These are phyloP conservation scores for Psidium guajava DNA, from an alignment of 345 rosid species.

Conservation along the genomic window DNA sequence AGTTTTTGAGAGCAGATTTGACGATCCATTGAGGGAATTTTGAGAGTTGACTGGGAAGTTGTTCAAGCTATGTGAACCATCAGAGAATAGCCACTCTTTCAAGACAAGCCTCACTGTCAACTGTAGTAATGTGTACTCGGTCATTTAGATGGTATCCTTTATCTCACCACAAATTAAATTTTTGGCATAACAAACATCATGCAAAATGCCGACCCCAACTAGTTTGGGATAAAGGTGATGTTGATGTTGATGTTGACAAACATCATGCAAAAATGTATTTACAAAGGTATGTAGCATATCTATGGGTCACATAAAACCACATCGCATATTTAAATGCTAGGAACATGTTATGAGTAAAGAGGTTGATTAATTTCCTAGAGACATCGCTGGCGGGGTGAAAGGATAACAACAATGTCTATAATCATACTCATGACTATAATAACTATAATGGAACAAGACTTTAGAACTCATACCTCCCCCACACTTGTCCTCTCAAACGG, in stretches of 20 bases:
- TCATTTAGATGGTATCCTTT: background rate
- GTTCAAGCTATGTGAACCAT: constrained; percentile 66
- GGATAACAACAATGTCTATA: background rate
- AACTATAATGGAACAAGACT: background rate
- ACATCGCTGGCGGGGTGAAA: background rate
- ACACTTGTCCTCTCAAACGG: constrained; percentile 74
- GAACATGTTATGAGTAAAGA: background rate
- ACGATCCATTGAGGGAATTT: constrained; percentile 37
- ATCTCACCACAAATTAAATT: background rate
- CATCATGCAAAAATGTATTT: background rate
- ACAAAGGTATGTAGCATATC: background rate
- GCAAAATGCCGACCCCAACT: too few relatives aligned
- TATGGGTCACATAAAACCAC: background rate
- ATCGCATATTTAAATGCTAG: background rate
- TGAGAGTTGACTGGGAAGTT: constrained; percentile 18
- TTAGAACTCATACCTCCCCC: constrained; percentile 53
- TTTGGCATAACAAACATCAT: background rate
- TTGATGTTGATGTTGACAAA: too few relatives aligned
- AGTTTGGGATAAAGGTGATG: too few relatives aligned
- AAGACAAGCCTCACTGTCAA: constrained; percentile 63
- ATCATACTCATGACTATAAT: too few relatives aligned
- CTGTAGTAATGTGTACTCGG: constrained; percentile 20
- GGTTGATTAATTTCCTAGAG: background rate
- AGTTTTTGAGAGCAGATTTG: constrained; percentile 45
- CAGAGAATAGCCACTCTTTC: constrained; percentile 97